Conservation (phyloP, 148 eudicot species). For the Simmondsia chinensis region DNA sequence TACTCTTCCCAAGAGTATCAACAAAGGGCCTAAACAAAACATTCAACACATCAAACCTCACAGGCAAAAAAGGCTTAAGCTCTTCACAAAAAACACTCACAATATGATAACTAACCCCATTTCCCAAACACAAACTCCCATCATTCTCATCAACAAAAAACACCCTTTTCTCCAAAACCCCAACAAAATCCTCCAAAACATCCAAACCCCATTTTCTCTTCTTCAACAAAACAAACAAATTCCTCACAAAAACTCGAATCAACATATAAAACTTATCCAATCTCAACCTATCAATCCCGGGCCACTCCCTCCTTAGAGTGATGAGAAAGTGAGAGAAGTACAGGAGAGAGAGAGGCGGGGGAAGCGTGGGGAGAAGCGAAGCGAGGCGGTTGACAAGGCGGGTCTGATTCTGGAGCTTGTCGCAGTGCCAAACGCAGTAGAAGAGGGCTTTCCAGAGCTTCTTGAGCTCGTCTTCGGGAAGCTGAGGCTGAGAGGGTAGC, state of each 20-base stretch:
- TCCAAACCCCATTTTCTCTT: conserved; percentile 51
- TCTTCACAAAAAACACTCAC: conserved; percentile 67
- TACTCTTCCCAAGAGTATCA: conserved; percentile 31
- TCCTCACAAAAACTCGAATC: conserved; percentile 50
- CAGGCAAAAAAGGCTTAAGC: conserved; percentile 52
- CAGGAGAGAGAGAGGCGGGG: conserved; percentile 27
- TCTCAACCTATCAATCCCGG: conserved; percentile 75
- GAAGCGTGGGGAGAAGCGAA: conserved; percentile 27
- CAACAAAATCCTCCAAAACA: conserved; percentile 24
- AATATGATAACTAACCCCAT: conserved; percentile 79
- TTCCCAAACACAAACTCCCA: conserved; percentile 32
- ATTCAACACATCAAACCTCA: conserved; percentile 40
- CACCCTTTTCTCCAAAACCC: conserved; percentile 32
- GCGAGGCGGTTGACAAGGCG: conserved; percentile 48
- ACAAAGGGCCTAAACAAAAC: conserved; percentile 47
- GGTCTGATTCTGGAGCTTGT: conserved; percentile 50
- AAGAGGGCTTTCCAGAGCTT: conserved; percentile 92
- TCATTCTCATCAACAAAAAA: conserved; percentile 35
- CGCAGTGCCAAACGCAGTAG: conserved; percentile 86
- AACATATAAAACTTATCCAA: conserved; percentile 82
- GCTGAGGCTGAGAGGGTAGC: conserved; percentile 32
- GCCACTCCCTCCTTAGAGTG: conserved; percentile 75
- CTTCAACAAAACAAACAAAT: conserved; percentile 41
- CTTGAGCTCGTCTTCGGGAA: conserved; percentile 66
- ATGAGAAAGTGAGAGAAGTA: conserved; percentile 46